Evolutionary conservation across 306 rosid genomes (phyloP), one percentile per base, ranked within the genome.

Genomic region (Lithocarpus polystachyus): DNA sequence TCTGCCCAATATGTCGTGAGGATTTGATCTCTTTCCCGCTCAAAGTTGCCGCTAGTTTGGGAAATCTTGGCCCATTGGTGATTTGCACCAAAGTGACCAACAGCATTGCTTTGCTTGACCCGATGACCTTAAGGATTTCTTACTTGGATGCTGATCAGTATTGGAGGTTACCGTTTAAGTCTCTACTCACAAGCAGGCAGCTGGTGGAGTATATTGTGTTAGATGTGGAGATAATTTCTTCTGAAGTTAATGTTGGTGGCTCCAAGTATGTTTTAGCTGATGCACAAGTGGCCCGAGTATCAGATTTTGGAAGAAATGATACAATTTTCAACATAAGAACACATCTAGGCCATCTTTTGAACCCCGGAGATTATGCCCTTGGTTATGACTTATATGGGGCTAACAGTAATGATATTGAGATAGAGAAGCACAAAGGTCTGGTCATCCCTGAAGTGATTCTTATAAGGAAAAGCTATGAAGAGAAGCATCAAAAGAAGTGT

Each of bases 1-100:
- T 93, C 37, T 43, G 85, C 79, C 94, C 94, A 17, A 75, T 91
- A 80, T 88, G 92, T 65, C 92, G 90, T 15, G 93, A 88, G 86
- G 98, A 93, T 86, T 76, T 93, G 77, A 82, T 93, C 43, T 89
- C 92, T 81, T 80, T 93, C 64, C 94, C 97, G 35, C 94, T 89
- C 14, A 88, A 83, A 69, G 87, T 89, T 51, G 86, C 87, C 11
- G 72, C 56, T 55, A 86, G 90, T 82, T 80, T 91, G 78, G 97
- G 98, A 74, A 88, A 90, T 83, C 74, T 90, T 15, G 90, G 97
- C 35, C 97, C 94, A 62, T 68, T 88, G 45, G 94, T 93, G 82
- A 87, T 93, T 56, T 93, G 97, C 77, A 93, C 98, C 0, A 84
- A 89, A 82, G 88, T 93, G 77, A 88, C 92, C 31, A 91, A 83